A percentile compares a stretch with the other conserved stretches of the same genome.
Evolutionary conservation across 495 filamentous ascomycete species (phyloP).

Genomic region (Daldinia bambusicola): DNA sequence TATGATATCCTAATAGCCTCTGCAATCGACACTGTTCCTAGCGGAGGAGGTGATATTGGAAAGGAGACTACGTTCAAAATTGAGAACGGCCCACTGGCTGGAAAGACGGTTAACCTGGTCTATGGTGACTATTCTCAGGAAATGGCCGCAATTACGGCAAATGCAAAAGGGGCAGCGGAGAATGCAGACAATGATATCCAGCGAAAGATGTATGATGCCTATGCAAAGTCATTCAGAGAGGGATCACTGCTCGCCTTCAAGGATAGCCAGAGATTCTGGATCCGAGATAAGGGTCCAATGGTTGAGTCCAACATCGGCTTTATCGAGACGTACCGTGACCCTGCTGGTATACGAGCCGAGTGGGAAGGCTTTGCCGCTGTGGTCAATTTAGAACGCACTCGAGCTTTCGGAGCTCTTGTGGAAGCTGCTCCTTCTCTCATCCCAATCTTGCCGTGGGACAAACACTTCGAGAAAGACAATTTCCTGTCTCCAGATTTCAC

Average conservation of each 20-base stretch:
- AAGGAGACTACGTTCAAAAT: slow-evolving; percentile 73
- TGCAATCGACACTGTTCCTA: slow-evolving; percentile 60
- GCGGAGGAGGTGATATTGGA: slow-evolving; percentile 73
- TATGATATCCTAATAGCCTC: slow-evolving; percentile 90
- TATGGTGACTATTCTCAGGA: slow-evolving; percentile 86
- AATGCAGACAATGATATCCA: slow-evolving; percentile 88
- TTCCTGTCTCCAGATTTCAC: slow-evolving; percentile 97
- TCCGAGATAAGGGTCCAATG: slow-evolving; percentile 87
- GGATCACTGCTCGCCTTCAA: slow-evolving; percentile 91
- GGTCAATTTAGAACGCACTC: slow-evolving; percentile 82
- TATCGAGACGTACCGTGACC: slow-evolving; percentile 95
- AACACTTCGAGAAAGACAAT: slow-evolving; percentile 92
- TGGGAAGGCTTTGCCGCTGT: slow-evolving; percentile 94
- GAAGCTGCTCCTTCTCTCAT: slow-evolving; percentile 83
- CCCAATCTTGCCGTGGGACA: slow-evolving; percentile 85
- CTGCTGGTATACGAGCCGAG: slow-evolving; percentile 90
- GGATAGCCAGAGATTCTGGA: slow-evolving; percentile 90
- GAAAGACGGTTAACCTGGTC: slow-evolving; percentile 74
- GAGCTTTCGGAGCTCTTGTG: slow-evolving; percentile 88
- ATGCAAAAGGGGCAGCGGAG: slow-evolving; percentile 75
- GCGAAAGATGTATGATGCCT: slow-evolving; percentile 82
- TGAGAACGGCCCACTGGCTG: slow-evolving; percentile 68
- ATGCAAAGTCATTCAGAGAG: slow-evolving; percentile 83
- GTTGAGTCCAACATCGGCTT: slow-evolving; percentile 95
- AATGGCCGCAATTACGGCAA: slow-evolving; percentile 79